Conservation (phyloP, 2,329 filamentous ascomycete genomes). For the Fusarium oxysporum region DNA sequence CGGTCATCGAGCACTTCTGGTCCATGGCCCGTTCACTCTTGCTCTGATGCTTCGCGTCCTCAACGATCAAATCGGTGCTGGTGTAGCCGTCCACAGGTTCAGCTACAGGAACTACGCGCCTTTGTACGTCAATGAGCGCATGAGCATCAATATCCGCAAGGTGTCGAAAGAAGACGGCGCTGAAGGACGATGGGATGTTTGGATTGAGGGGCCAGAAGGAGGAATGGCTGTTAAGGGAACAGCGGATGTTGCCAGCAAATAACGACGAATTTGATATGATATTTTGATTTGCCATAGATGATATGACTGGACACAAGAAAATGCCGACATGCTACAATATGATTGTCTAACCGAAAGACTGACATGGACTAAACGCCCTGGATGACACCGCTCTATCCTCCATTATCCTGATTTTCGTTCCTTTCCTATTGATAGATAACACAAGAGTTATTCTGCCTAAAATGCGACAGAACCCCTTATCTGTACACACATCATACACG, state of each 20-base stretch:
- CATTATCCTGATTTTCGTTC: slow-evolving; percentile 2
- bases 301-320: slow-evolving; percentile 19
- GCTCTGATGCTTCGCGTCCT: slow-evolving; percentile 80
- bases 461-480: not conserved
- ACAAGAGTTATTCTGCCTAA: not conserved
- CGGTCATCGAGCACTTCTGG: slow-evolving; percentile 78
- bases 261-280: not conserved
- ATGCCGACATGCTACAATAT: slow-evolving; percentile 27
- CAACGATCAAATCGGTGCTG: slow-evolving; percentile 33
- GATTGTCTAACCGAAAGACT: slow-evolving; percentile 16
- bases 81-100: slow-evolving; percentile 63
- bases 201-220: slow-evolving; percentile 61
- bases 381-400: slow-evolving; percentile 9
- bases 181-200: slow-evolving; percentile 54
- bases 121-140: slow-evolving; percentile 77
- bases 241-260: slow-evolving; percentile 41
- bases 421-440: slow-evolving; percentile 1
- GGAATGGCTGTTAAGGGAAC: slow-evolving; percentile 73
- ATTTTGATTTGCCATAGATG: not conserved
- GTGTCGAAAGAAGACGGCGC: slow-evolving; percentile 48
- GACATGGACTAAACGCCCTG: slow-evolving; percentile 8
- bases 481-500: slow-evolving; percentile 31
- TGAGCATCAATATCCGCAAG: slow-evolving; percentile 75
- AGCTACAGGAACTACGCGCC: slow-evolving; percentile 86
- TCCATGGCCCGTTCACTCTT: slow-evolving; percentile 87